Conservation (phyloP, 2,329 filamentous ascomycete species). For the Chaetomium sp. region DNA sequence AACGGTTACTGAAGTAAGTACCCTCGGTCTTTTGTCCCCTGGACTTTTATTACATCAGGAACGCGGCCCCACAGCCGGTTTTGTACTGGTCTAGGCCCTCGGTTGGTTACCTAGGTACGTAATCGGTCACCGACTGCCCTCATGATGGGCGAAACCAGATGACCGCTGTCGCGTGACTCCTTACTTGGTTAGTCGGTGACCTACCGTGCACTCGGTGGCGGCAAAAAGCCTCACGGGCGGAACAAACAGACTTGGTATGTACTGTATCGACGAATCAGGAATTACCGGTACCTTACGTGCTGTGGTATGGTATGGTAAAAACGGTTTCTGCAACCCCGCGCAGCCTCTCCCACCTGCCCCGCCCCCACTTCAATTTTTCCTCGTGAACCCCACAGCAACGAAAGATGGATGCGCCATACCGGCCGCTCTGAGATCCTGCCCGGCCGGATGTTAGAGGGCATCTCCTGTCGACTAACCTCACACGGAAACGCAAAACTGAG, state of each 20-base stretch:
- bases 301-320: neutral
- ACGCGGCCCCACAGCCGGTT: neutral
- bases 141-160: neutral
- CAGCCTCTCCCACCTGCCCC: neutral
- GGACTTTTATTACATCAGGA: neutral
- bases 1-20: neutral
- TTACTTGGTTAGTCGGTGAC: neutral
- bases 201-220: neutral
- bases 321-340: neutral
- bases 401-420: neutral
- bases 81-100: slow-evolving; percentile 1
- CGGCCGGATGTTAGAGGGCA: neutral
- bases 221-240: too few relatives aligned
- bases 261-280: too few relatives aligned
- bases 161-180: slow-evolving; percentile 10
- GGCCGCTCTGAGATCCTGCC: neutral
- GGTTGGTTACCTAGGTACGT: neutral
- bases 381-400: neutral
- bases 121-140: neutral
- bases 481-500: neutral
- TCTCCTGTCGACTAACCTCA: neutral
- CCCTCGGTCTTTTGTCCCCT: neutral
- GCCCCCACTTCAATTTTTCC: slow-evolving; percentile 11
- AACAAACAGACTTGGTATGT: too few relatives aligned
- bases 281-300: too few relatives aligned